A percentile compares a stretch with the other conserved stretches of the same genome.
These are phyloP conservation scores for Colletotrichum melonis DNA, from an alignment of 2,329 filamentous ascomycete species.

Conservation along the genomic window DNA sequence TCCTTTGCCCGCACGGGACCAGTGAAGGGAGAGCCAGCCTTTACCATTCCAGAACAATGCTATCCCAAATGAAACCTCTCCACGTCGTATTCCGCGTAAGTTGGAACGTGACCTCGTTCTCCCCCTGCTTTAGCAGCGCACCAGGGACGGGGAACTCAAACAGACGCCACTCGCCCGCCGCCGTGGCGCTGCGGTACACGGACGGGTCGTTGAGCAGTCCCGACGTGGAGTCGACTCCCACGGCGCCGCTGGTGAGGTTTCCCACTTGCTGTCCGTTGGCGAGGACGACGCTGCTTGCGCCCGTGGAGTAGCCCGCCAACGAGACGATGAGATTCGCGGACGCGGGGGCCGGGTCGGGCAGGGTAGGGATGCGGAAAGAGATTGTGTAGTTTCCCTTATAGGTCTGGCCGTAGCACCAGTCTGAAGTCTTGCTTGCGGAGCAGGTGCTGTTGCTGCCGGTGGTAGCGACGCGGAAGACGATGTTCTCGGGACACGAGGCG, in stretches of 20 bases:
- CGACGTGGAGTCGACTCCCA: constrained; percentile 22
- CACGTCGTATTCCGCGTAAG: constrained; percentile 42
- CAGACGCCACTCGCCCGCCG: constrained; percentile 59
- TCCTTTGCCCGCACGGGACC: background rate
- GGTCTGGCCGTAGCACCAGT: constrained; percentile 63
- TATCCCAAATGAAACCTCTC: constrained; percentile 44
- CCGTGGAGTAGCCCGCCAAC: constrained; percentile 56
- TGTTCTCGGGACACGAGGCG: constrained; percentile 54
- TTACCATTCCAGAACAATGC: constrained; percentile 43
- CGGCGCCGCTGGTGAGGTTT: constrained; percentile 50
- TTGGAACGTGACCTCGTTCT: constrained; percentile 42
- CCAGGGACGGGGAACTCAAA: constrained; percentile 50
- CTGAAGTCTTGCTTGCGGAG: constrained; percentile 43
- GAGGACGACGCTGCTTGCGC: constrained; percentile 51
- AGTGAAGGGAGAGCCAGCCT: background rate
- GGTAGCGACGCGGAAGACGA: constrained; percentile 52
- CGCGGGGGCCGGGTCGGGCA: constrained; percentile 28
- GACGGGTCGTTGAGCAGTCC: constrained; percentile 54
- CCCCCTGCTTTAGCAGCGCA: constrained; percentile 36
- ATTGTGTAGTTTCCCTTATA: constrained; percentile 50
- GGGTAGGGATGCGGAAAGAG: constrained; percentile 40
- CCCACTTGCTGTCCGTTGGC: constrained; percentile 53
- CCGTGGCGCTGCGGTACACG: constrained; percentile 59
- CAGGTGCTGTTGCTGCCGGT: background rate
- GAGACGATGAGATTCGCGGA: constrained; percentile 53